phyloP scores from a whole-genome alignment of 768 basidiomycete species.

The Mycena capillaripes region DNA sequence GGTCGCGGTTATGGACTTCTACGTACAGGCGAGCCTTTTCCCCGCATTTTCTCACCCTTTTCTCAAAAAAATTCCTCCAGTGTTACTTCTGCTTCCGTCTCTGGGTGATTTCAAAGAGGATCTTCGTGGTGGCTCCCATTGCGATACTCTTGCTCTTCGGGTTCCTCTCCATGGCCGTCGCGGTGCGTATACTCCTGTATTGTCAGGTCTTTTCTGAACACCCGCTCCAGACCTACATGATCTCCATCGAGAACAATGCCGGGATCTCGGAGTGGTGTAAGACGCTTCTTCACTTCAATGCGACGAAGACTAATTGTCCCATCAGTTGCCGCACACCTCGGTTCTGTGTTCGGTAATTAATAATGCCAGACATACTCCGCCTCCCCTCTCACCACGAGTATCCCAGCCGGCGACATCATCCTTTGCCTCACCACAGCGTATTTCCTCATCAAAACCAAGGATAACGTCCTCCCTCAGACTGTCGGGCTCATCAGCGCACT shows the following conservation, averaged over 20 bases:
- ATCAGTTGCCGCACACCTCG: conserved; percentile 46
- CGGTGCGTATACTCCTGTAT: conserved; percentile 42
- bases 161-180: conserved; percentile 43
- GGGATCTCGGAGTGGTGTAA: conserved; percentile 48
- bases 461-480: conserved; percentile 46
- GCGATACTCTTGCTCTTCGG: conserved; percentile 42
- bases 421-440: conserved; percentile 43
- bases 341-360: conserved; percentile 46
- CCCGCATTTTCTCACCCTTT: no score
- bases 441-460: conserved; percentile 45
- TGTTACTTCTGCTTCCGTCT: conserved; percentile 51
- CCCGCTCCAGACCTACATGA: conserved; percentile 44
- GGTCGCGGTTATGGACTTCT: conserved; percentile 46
- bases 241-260: conserved; percentile 40
- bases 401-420: conserved; percentile 46
- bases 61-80: no score
- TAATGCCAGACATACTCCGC: background rate
- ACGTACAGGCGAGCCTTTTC: conserved; percentile 48
- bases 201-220: background rate
- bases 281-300: background rate
- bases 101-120: conserved; percentile 44
- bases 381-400: background rate
- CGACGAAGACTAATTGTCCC: background rate
- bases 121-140: conserved; percentile 42
- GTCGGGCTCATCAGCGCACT: conserved; percentile 45